phyloP scores from a whole-genome alignment of 805 yeast species.

The Suhomyces vadensis region DNA sequence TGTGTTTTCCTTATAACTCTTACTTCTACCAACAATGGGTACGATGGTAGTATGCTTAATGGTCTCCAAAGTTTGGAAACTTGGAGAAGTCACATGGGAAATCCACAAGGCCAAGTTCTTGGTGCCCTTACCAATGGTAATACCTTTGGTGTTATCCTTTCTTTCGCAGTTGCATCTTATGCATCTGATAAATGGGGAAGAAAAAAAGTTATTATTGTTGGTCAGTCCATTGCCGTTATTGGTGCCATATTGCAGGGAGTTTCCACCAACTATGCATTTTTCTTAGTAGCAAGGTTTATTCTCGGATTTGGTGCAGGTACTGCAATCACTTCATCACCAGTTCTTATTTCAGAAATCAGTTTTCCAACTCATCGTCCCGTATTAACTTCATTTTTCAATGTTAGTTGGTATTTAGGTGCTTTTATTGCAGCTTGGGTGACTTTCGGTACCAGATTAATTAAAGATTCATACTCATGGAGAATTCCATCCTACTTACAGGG shows the following conservation, averaged over 20 bases:
- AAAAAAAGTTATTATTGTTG: constrained; percentile 28
- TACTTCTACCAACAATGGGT: constrained; percentile 45
- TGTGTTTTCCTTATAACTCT: constrained; percentile 43
- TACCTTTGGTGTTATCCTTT: constrained; percentile 38
- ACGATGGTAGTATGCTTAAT: constrained; percentile 41
- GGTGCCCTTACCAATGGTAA: constrained; percentile 25
- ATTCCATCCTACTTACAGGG: constrained; percentile 56
- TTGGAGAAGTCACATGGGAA: constrained; percentile 41
- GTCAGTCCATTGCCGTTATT: constrained; percentile 26
- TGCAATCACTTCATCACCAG: constrained; percentile 47
- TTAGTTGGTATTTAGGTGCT: constrained; percentile 57
- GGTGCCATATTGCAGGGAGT: constrained; percentile 42
- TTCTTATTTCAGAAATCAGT: constrained; percentile 51
- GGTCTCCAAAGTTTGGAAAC: constrained; percentile 47
- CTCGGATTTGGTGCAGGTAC: constrained; percentile 49
- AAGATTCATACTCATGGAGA: constrained; percentile 49
- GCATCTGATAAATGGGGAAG: constrained; percentile 43
- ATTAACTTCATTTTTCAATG: constrained; percentile 44
- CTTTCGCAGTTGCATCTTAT: constrained; percentile 29
- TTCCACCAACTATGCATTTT: constrained; percentile 35
- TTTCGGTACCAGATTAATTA: constrained; percentile 42
- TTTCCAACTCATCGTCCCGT: constrained; percentile 40
- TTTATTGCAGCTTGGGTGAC: constrained; percentile 53
- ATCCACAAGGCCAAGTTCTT: constrained; percentile 20
- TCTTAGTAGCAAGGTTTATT: constrained; percentile 47